Base-by-base conservation (phyloP, 257 asterid species). In the Solanum dulcamara region DNA sequence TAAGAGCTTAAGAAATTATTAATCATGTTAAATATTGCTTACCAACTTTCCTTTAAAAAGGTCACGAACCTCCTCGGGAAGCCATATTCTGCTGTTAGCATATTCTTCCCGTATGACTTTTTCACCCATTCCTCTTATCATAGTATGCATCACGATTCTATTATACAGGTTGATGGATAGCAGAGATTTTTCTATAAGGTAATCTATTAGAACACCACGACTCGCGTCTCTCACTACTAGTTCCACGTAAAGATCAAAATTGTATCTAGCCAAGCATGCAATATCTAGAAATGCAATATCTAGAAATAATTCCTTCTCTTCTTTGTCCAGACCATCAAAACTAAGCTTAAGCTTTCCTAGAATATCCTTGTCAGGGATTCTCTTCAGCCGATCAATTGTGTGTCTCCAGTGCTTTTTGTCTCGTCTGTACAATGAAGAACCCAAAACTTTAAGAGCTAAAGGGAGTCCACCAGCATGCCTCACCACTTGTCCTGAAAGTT, bases 401-500 rank as follows among this genome's bases (percentile, higher is more conserved):
- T 11, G 24, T 40, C 44, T 15, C 84, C 84, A 74, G 0, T 20
- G 57, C 4, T 5, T 12, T 32, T n/a, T 53, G 17, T 53, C 60
- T 33, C 22, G 40, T 55, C 24, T 0, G 22, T 22, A 55, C 32
- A 84, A 32, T 4, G 2, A 53, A 71, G 74, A 37, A 53, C 86
- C 86, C 84, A 84, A 84, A 28, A 84, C 84, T 72, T 84, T 53
- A 37, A 84, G 83, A 2, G 86, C 86, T 68, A 84, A 84, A 10
- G 86, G 86, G n/a, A 84, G 81, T 4, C 81, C 67, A 30, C 15
- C 48, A 7, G 42, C 38, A 72, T 84, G 42, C 8, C 24, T 0
- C 59, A 84, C 86, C 10, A 84, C 53, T 24, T 5, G 2, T 7
- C 11, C n/a, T 0, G 74, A 51, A 42, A 32, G 42, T 53, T 37